phyloP scores from a whole-genome alignment of 2,329 filamentous ascomycete species.

The Trichocomaceae sp. region DNA sequence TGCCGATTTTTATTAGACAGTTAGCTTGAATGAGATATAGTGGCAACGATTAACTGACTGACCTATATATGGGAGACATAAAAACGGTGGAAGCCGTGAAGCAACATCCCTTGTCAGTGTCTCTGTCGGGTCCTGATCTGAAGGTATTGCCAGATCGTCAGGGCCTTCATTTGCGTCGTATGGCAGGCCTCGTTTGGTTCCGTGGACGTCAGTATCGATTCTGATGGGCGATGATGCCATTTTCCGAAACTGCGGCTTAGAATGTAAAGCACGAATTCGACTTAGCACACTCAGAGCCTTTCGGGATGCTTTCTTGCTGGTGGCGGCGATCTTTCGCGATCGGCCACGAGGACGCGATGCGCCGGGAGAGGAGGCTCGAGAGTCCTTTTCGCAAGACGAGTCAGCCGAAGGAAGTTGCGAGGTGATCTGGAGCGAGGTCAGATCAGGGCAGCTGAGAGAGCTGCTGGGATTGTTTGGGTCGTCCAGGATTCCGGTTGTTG shows the following conservation, averaged over 20 bases:
- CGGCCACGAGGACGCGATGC: slow-evolving; percentile 24
- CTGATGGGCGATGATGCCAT: slow-evolving; percentile 38
- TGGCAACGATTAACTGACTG: slow-evolving; percentile 16
- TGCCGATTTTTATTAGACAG: slow-evolving; percentile 24
- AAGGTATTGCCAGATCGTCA: slow-evolving; percentile 21
- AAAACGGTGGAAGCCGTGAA: slow-evolving; percentile 32
- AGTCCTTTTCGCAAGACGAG: slow-evolving; percentile 22
- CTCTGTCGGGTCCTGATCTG: slow-evolving; percentile 17
- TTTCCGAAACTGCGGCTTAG: slow-evolving; percentile 31
- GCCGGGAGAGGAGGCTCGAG: slow-evolving; percentile 29
- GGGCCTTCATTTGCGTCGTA: slow-evolving; percentile 28
- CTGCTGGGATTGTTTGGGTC: slow-evolving; percentile 33
- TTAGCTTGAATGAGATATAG: slow-evolving; percentile 5
- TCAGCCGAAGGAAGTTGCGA: slow-evolving; percentile 8
- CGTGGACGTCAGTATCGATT: slow-evolving; percentile 34
- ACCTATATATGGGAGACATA: slow-evolving; percentile 34
- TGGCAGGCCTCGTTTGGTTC: slow-evolving; percentile 34
- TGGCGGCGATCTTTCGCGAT: slow-evolving; percentile 25
- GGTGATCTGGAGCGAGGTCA: slow-evolving; percentile 32
- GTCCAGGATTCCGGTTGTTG: slow-evolving; percentile 32
- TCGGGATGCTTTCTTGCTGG: slow-evolving; percentile 28
- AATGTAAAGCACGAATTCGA: slow-evolving; percentile 36
- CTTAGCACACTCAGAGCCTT: slow-evolving; percentile 38
- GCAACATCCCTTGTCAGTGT: slow-evolving; percentile 15
- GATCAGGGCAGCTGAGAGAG: slow-evolving; percentile 40